Conservation (phyloP, 108 stramenopile species). For the Schizochytrium sp. region DNA sequence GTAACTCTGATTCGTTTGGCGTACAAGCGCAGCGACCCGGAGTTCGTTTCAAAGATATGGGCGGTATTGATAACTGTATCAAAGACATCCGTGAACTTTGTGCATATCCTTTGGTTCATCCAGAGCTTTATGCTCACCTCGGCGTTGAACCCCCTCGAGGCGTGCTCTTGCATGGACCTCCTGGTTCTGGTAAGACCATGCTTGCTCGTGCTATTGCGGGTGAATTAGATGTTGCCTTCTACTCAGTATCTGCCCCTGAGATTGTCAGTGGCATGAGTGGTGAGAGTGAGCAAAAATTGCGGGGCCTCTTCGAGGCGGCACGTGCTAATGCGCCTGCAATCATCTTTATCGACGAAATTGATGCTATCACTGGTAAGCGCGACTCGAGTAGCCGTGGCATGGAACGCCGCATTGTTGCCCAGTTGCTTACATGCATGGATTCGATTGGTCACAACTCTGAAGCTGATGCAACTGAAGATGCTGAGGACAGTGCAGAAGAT, state of each 20-base stretch:
- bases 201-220: conserved; percentile 90
- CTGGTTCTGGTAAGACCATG: conserved; percentile 94
- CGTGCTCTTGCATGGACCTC: conserved; percentile 96
- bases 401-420: conserved; percentile 97
- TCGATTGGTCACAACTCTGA: not conserved
- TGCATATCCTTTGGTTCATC: conserved; percentile 90
- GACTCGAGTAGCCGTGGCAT: conserved; percentile 82
- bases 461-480: not conserved
- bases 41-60: conserved; percentile 65
- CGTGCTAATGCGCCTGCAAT: conserved; percentile 76
- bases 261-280: conserved; percentile 94
- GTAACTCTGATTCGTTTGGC: not conserved
- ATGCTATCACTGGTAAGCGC: conserved; percentile 76
- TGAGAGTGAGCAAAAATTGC: conserved; percentile 89
- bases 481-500: not conserved
- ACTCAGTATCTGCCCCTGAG: conserved; percentile 93
- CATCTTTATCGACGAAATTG: conserved; percentile 78
- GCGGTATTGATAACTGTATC: conserved; percentile 65
- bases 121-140: conserved; percentile 92
- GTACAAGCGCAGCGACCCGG: conserved; percentile 61
- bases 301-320: conserved; percentile 91
- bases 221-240: conserved; percentile 79
- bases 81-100: conserved; percentile 74
- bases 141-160: conserved; percentile 97
- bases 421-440: conserved; percentile 92